phyloP scores from a whole-genome alignment of 805 yeast genomes.

The Wickerhamiella kurtzmanii region DNA sequence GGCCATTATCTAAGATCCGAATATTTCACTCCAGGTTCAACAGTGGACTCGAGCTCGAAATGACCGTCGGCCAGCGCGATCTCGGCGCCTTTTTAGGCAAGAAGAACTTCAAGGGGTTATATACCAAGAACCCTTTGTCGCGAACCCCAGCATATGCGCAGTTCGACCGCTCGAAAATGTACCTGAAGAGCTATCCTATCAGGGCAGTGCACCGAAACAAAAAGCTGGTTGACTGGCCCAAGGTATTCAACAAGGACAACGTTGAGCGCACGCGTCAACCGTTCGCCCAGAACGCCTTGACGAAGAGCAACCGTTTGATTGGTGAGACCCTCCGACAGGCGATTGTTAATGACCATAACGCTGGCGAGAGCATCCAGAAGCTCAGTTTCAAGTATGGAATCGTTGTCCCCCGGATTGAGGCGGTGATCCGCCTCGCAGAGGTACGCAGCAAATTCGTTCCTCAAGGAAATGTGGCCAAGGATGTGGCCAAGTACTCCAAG shows the following conservation, averaged over 20 bases:
- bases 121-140: constrained; percentile 58
- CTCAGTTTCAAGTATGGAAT: constrained; percentile 68
- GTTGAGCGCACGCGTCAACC: constrained; percentile 36
- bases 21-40: too few relatives aligned
- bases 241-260: constrained; percentile 19
- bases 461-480: constrained; percentile 39
- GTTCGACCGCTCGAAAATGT: constrained; percentile 41
- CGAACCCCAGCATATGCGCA: constrained; percentile 38
- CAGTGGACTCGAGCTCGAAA: constrained; percentile 3
- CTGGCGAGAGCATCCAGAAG: constrained; percentile 49
- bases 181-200: constrained; percentile 21
- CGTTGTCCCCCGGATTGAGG: constrained; percentile 78
- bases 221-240: constrained; percentile 19
- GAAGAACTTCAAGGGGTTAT: constrained; percentile 69
- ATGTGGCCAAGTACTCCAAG: constrained; percentile 43
- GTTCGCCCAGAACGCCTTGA: constrained; percentile 61
- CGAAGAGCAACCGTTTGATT: constrained; percentile 52
- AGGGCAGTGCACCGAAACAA: constrained; percentile 21
- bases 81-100: constrained; percentile 72
- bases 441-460: constrained; percentile 51
- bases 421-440: constrained; percentile 54
- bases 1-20: too few relatives aligned
- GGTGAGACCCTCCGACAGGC: constrained; percentile 44
- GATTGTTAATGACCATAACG: constrained; percentile 43
- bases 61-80: constrained; percentile 20